Base-by-base conservation (phyloP, 768 basidiomycete species). In the Calocybe indica region DNA sequence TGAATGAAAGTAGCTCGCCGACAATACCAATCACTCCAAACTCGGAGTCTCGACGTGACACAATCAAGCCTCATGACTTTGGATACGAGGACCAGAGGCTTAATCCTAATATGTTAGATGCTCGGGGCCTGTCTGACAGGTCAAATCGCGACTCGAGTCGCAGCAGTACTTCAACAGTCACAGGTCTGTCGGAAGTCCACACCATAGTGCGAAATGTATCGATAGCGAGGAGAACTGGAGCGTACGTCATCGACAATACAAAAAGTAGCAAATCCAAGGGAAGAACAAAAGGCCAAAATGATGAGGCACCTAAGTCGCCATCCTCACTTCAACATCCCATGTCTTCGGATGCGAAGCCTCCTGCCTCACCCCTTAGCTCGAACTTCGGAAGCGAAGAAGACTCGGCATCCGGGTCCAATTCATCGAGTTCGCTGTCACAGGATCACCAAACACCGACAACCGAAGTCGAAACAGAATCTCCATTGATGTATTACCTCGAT, bases 331-430 rank as follows among this genome's bases (percentile, higher is more conserved):
- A 52, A 2, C 38, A 47, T 22, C 46, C 45, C 8, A 36, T 36
- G 11, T 34, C 40, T 29, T 29, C 53, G 12, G 58, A 51, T 28
- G 49, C 48, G 15, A 55, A 55, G 28, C 62, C 62, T 34, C 66
- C 66, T 11, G 65, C 72, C 4, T 79, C 80, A 6, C 79, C 80
- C 5, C 62, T 73, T 34, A 72, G 72, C 48, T 73, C 75, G 9
- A 69, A 71, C 31, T 80, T 71, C 47, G 75, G 71, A 41, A 69
- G 68, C 45, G 70, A 71, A 39, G 71, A 69, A 45, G 66, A 66
- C 12, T 68, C 68, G 30, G 52, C 44, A 22, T 68, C 64, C 2
- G 67, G 64, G 12, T 71, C 72, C 6, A 55, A 59, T 2, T 71
- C 73, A n/a, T 68, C 70, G 6, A 67, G 67, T 51, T 67, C 71